A percentile compares a stretch with the other conserved stretches of the same genome.
These are phyloP conservation scores for Rhododendron mucronatum DNA, from an alignment of 148 eudicot species.

Conservation along the genomic window DNA sequence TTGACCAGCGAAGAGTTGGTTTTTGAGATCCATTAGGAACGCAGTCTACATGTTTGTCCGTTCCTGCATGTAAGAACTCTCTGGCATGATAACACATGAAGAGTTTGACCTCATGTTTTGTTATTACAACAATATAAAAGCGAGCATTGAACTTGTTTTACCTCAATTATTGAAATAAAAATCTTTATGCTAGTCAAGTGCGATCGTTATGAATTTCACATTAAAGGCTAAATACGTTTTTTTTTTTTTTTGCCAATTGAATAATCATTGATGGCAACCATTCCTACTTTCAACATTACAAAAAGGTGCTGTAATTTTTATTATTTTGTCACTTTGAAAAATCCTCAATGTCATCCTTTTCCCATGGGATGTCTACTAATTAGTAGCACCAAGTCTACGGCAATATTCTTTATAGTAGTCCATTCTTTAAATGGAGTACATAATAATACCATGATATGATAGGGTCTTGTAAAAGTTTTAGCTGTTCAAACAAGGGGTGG, in stretches of 20 bases:
- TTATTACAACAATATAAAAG: too few relatives aligned
- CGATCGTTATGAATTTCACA: not conserved
- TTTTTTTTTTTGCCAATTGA: not conserved
- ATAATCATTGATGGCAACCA: not conserved
- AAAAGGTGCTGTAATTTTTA: not conserved
- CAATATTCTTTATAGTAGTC: not conserved
- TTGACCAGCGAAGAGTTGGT: too few relatives aligned
- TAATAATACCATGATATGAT: not conserved
- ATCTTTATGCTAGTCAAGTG: not conserved
- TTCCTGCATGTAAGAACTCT: too few relatives aligned
- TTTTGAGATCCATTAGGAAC: too few relatives aligned
- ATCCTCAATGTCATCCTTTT: not conserved
- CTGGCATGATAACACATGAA: too few relatives aligned
- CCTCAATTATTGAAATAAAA: not conserved
- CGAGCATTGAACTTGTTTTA: not conserved
- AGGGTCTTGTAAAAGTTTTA: not conserved
- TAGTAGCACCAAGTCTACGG: not conserved
- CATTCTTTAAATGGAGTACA: not conserved
- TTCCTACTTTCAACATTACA: not conserved
- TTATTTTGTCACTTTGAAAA: not conserved
- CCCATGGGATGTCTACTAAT: not conserved
- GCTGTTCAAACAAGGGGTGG: not conserved
- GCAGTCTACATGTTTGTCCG: too few relatives aligned
- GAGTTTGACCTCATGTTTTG: not conserved
- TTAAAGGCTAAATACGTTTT: not conserved